Evolutionary conservation across 1,284 basidiomycete genomes (phyloP).

Genomic region (Omphalotus olearius): DNA sequence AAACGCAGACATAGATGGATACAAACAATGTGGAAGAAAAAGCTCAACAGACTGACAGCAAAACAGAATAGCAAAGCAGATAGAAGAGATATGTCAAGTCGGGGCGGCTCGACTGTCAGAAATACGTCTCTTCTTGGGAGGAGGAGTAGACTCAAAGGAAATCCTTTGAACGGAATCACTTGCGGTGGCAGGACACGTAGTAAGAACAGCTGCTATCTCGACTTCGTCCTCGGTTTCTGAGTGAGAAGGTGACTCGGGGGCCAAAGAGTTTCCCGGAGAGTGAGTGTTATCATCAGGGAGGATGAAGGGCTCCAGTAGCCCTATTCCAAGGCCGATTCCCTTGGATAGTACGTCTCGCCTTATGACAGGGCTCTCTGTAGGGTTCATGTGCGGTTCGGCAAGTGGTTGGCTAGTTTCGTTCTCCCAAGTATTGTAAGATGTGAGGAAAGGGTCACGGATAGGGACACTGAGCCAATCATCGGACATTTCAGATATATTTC

Average conservation of each 20-base stretch:
- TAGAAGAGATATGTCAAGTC: slow-evolving; percentile 7
- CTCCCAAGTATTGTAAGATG: slow-evolving; percentile 12
- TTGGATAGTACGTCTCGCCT: slow-evolving; percentile 36
- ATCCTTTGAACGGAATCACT: slow-evolving; percentile 4
- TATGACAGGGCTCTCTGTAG: slow-evolving; percentile 56
- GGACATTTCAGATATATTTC: slow-evolving; percentile 33
- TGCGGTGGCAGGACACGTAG: slow-evolving; percentile 15
- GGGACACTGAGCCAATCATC: slow-evolving; percentile 47
- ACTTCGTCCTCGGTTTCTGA: slow-evolving; percentile 24
- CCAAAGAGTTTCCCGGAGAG: background rate
- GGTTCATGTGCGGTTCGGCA: background rate
- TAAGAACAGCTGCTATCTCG: slow-evolving; percentile 26
- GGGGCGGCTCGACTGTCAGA: slow-evolving; percentile 8
- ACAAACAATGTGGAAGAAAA: slow-evolving; percentile 3
- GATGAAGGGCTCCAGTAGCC: slow-evolving; percentile 51
- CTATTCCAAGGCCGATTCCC: slow-evolving; percentile 43
- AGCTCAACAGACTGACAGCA: slow-evolving; percentile 12
- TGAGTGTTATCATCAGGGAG: slow-evolving; percentile 15
- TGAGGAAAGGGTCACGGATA: slow-evolving; percentile 15
- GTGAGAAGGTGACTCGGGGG: slow-evolving; percentile 6
- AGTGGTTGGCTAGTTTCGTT: slow-evolving; percentile 12
- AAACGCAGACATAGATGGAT: slow-evolving; percentile 12
- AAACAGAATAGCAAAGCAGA: slow-evolving; percentile 11
- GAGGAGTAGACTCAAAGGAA: slow-evolving; percentile 31
- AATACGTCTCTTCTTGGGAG: slow-evolving; percentile 41